Evolutionary conservation across 768 basidiomycete species (phyloP).

Genomic region (Psilocybe cubensis): DNA sequence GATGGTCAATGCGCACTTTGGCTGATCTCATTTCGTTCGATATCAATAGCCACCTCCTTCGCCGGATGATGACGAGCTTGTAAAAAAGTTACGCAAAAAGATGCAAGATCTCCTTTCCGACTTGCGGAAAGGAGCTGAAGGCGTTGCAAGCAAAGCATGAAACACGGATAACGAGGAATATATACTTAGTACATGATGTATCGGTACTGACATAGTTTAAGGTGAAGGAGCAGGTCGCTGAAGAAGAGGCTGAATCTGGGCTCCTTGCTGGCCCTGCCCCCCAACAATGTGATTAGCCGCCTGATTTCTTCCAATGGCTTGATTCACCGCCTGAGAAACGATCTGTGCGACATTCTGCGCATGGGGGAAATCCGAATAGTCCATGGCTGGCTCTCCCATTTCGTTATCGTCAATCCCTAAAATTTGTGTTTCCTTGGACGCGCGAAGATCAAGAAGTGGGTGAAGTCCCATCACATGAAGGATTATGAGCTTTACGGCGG

Average conservation of each 20-base stretch:
- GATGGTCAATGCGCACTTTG: neutral
- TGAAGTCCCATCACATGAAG: neutral
- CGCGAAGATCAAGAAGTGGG: neutral
- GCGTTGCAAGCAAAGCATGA: slow-evolving; percentile 15
- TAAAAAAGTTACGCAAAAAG: slow-evolving; percentile 38
- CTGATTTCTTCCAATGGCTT: slow-evolving; percentile 4
- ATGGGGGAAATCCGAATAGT: slow-evolving; percentile 56
- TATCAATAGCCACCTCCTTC: slow-evolving; percentile 42
- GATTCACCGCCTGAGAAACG: too few species aligned
- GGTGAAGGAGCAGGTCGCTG: neutral
- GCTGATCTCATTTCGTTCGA: too few species aligned
- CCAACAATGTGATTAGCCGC: too few species aligned
- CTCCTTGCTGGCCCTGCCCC: too few species aligned
- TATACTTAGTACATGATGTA: neutral
- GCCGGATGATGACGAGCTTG: slow-evolving; percentile 38
- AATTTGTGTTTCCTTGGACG: slow-evolving; percentile 29
- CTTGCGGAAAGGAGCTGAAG: slow-evolving; percentile 39
- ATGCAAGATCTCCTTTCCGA: slow-evolving; percentile 37
- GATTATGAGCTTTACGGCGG: neutral
- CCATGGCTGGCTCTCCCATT: slow-evolving; percentile 84
- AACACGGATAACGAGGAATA: neutral
- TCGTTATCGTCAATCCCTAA: slow-evolving; percentile 85
- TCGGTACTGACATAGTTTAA: neutral
- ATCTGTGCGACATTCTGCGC: neutral
- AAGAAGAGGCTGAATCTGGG: neutral